Percentiles rank a stretch among this genome's conserved stretches.
These are phyloP conservation scores for Neolentinus lepideus DNA, from an alignment of 1,284 basidiomycete species.

Conservation along the genomic window DNA sequence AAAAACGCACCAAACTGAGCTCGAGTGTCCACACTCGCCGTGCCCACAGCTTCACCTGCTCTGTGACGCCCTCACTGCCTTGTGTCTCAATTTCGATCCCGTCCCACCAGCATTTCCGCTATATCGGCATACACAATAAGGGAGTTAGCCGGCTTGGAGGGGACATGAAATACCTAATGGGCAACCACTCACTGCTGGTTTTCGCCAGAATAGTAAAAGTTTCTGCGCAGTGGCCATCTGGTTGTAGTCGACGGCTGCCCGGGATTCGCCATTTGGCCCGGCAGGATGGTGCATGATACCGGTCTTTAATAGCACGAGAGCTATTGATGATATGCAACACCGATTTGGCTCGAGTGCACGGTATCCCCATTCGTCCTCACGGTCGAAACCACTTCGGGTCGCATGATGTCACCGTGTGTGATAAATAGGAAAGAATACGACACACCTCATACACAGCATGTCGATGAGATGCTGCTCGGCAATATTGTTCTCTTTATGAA, in stretches of 20 bases:
- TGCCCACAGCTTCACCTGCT: constrained; percentile 88
- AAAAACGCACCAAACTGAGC: constrained; percentile 75
- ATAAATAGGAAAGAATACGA: constrained; percentile 9
- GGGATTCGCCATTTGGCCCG: constrained; percentile 45
- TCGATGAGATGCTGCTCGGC: constrained; percentile 99
- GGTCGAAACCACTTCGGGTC: constrained; percentile 81
- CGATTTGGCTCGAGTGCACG: constrained; percentile 91
- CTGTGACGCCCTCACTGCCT: constrained; percentile 39
- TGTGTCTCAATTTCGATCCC: constrained; percentile 87
- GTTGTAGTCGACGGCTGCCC: constrained; percentile 76
- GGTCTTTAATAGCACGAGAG: constrained; percentile 95
- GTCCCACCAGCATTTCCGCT: constrained; percentile 99
- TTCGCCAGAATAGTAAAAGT: constrained; percentile 96
- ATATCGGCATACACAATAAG: constrained; percentile 3
- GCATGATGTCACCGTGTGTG: constrained; percentile 7
- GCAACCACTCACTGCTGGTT: constrained; percentile 77
- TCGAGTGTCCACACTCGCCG: constrained; percentile 98
- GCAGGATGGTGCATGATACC: constrained; percentile 75
- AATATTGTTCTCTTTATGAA: constrained; percentile 98
- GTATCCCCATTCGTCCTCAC: constrained; percentile 97
- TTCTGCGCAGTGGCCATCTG: constrained; percentile 99
- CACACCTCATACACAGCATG: constrained; percentile 99
- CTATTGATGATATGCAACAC: constrained; percentile 97
- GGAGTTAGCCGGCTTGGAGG: constrained; percentile 8
- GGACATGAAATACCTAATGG: constrained; percentile 2